Percentiles rank a stretch among this genome's conserved stretches.
These are phyloP conservation scores for Cutaneotrichosporon sp. DNA, from an alignment of 1,284 basidiomycete genomes.

Conservation along the genomic window DNA sequence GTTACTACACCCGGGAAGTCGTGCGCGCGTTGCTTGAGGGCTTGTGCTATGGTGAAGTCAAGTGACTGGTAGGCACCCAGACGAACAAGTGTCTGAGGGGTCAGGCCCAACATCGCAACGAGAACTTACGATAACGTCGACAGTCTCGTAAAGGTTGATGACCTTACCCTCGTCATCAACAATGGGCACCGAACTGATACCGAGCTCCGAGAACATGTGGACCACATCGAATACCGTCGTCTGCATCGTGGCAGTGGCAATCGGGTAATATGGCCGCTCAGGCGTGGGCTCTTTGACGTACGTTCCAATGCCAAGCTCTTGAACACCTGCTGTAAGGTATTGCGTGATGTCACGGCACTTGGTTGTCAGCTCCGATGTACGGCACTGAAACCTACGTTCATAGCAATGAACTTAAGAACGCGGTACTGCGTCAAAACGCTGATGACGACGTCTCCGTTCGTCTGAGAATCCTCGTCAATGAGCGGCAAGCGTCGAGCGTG, in stretches of 20 bases:
- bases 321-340: constrained; percentile 56
- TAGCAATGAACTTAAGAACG: constrained; percentile 95
- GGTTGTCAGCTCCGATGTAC: constrained; percentile 1
- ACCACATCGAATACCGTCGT: constrained; percentile 98
- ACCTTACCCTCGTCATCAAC: constrained; percentile 89
- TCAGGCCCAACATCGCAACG: neutral
- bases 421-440: constrained; percentile 97
- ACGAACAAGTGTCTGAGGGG: constrained; percentile 77
- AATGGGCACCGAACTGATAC: constrained; percentile 96
- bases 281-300: constrained; percentile 57
- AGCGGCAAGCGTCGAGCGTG: constrained; percentile 92
- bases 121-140: constrained; percentile 90
- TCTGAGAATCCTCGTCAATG: constrained; percentile 88
- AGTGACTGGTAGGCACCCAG: constrained; percentile 90
- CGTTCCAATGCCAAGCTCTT: constrained; percentile 87
- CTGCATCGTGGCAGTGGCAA: constrained; percentile 84
- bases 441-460: constrained; percentile 90
- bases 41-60: constrained; percentile 91
- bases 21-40: constrained; percentile 79
- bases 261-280: constrained; percentile 71
- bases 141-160: constrained; percentile 95
- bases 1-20: constrained; percentile 97
- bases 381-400: constrained; percentile 85
- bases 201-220: constrained; percentile 94
- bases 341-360: constrained; percentile 48